Evolutionary conservation across 2,329 filamentous ascomycete genomes (phyloP), one percentile per base, ranked within the genome.

Genomic region (Fusarium chaquense): DNA sequence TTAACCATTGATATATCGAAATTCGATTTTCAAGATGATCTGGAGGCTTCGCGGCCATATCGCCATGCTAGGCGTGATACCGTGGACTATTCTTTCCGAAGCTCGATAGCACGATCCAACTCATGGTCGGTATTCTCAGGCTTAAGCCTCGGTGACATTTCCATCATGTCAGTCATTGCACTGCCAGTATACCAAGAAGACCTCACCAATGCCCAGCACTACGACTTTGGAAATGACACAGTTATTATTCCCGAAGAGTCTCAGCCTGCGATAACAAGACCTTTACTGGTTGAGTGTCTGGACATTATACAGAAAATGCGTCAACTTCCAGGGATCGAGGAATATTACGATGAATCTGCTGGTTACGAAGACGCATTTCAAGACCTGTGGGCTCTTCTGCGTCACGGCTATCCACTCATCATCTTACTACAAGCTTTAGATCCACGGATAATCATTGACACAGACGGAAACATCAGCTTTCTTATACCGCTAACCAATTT

Each of bases 241-340:
- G 3, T 45, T n/a, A 16, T 8, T n/a, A 7, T 28, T 24, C 0
- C 18, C 10, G 15, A 28, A n/a, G 2, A 12, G 1, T 15, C 36
- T 6, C 15, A 7, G 5, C 8, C 30, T 3, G 2, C 12, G 1
- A 16, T 7, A 1, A 16, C 22, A 1, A n/a, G 33, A 10, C 40
- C 56, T 26, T 7, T 55, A 0, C 6, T 55, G 2, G 20, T 55
- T 2, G 3, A 59, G 8, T 55, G 56, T 4, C 40, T 59, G 0
- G 32, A 45, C 9, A 18, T 59, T 0, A n/a, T 5, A 9, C 32
- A 24, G 3, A 36, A 28, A n/a, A 30, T 59, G 3, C 32, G 43
- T 2, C 16, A 30, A 1, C 33, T 55, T 20, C 24, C 56, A 2
- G 24, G 11, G 6, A 44, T 59, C 7, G 3, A 10, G 2, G 7